Evolutionary conservation across 768 basidiomycete genomes (phyloP), one percentile per base, ranked within the genome.

Genomic region (Steccherinum ochraceum): DNA sequence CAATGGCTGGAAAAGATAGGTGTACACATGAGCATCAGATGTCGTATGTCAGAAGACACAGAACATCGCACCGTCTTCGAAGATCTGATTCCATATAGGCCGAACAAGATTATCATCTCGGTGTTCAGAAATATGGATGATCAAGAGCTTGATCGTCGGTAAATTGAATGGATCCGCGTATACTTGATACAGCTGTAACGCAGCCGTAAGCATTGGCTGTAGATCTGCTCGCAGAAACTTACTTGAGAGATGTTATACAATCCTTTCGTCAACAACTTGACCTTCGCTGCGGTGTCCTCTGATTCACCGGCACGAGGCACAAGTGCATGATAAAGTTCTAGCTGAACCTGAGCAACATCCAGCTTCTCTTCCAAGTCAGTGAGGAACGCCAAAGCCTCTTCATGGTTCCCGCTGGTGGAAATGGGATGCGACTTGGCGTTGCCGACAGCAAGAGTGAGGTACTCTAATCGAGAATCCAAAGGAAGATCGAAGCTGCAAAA

Each of bases 371-470:
- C 94, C 18, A 96, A 74, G 58, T 90, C 87, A 0, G 87, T 91
- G n/a, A 95, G 77, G 73, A 98, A 96, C 46, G 90, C 86, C 46
- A 97, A 91, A n/a, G 91, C 90, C 24, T 85, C 86, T 64, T 93
- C 89, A 58, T 93, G 87, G 52, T 80, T 75, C 10, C 87, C 86
- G 24, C 81, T 78, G 16, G 79, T 74, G 18, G 91, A 84, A 7
- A 90, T 79, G 1, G 90, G 87, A 63, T 94, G 91, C 13, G 95
- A 95, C 68, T 97, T 97, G 46, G 93, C 95, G 61, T 97, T 96
- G 48, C 90, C 89, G 40, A 97, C 87, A 1, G 96, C 93, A 45
- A 96, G 81, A 0, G 93, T 94, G 41, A 98, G 77, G 67, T 90
- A 96, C 64, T 98, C 92, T 49, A 97, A 69, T 48, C 96, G 82